These are phyloP conservation scores for Xanthoconium stramineum DNA, from an alignment of 768 basidiomycete species.

Conservation along the genomic window DNA sequence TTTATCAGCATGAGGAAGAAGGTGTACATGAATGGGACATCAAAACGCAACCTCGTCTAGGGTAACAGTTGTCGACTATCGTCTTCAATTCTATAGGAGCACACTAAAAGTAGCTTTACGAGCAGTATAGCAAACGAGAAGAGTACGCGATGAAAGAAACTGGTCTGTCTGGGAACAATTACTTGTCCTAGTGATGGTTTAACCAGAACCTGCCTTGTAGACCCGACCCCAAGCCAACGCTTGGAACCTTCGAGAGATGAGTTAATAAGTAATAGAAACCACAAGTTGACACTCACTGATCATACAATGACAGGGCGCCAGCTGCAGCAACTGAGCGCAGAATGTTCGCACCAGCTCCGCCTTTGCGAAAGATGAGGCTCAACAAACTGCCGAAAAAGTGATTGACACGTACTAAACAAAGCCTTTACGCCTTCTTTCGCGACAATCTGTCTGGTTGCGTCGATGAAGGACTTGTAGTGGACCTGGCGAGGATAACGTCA, in stretches of 20 bases:
- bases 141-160: not conserved
- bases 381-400: not conserved
- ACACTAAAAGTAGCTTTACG: not conserved
- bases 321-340: constrained; percentile 51
- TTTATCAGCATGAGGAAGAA: not conserved
- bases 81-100: not conserved
- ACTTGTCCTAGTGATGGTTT: not conserved
- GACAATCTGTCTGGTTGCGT: constrained; percentile 38
- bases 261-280: not conserved
- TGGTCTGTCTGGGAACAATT: not conserved
- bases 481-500: constrained; percentile 19
- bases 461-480: constrained; percentile 38
- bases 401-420: constrained; percentile 34
- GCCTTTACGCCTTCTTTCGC: constrained; percentile 39
- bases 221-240: constrained; percentile 54
- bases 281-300: constrained; percentile 38
- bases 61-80: not conserved
- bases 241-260: constrained; percentile 38
- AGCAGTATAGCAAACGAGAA: not conserved
- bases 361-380: constrained; percentile 32
- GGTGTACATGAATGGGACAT: not conserved
- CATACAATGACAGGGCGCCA: constrained; percentile 60
- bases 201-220: constrained; percentile 44
- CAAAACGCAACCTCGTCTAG: not conserved
- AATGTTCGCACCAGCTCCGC: constrained; percentile 56